phyloP scores from a whole-genome alignment of 202 grass and related monocot genomes.

The Musa balbisiana region DNA sequence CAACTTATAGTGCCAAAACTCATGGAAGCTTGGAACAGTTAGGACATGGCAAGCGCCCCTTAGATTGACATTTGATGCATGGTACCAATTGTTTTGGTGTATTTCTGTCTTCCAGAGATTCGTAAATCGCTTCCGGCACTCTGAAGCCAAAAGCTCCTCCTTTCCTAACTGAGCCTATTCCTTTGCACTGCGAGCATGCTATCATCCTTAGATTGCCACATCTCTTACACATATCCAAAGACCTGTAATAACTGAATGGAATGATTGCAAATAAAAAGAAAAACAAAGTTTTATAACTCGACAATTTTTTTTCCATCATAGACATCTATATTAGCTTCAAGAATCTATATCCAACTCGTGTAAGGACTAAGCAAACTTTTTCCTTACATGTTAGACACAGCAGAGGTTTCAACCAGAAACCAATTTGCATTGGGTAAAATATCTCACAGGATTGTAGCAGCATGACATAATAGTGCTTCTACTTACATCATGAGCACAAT shows the following conservation, averaged over 20 bases:
- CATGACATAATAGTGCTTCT: too few relatives aligned
- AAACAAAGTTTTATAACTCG: neutral
- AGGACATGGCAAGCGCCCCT: slow-evolving; percentile 50
- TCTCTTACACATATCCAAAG: slow-evolving; percentile 72
- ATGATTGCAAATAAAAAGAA: neutral
- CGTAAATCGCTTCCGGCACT: slow-evolving; percentile 59
- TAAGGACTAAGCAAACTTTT: neutral
- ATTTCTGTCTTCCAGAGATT: slow-evolving; percentile 51
- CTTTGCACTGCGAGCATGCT: slow-evolving; percentile 76
- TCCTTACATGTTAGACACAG: neutral
- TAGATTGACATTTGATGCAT: slow-evolving; percentile 63
- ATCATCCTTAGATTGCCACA: slow-evolving; percentile 68
- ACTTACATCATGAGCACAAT: too few relatives aligned
- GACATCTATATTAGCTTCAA: neutral
- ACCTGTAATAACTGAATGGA: slow-evolving; percentile 31
- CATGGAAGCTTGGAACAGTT: slow-evolving; percentile 46
- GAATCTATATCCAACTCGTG: neutral
- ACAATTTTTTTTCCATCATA: neutral
- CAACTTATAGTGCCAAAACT: slow-evolving; percentile 1
- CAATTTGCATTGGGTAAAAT: neutral
- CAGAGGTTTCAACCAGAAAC: neutral
- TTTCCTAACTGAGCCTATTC: slow-evolving; percentile 45
- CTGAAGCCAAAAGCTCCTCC: slow-evolving; percentile 41
- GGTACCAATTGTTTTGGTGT: slow-evolving; percentile 33
- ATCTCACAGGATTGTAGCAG: neutral